These are phyloP conservation scores for Barnettozyma hawaiiensis DNA, from an alignment of 1,139 yeast genomes.

Conservation along the genomic window DNA sequence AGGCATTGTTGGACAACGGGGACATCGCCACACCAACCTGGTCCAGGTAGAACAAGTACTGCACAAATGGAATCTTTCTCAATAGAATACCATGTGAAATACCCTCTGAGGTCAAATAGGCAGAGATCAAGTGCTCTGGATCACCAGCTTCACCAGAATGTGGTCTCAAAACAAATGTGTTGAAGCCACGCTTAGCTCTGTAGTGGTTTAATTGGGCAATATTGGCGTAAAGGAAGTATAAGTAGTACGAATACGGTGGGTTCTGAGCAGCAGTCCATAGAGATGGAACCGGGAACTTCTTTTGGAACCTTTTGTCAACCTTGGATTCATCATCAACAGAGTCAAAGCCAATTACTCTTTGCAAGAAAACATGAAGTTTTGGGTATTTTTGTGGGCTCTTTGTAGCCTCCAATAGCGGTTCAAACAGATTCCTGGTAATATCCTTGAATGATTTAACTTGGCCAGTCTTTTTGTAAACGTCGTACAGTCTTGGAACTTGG, in stretches of 20 bases:
- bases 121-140: constrained; percentile 90
- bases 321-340: constrained; percentile 98
- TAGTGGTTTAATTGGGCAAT: constrained; percentile 79
- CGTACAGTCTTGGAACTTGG: constrained; percentile 91
- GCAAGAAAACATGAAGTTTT: constrained; percentile 78
- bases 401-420: constrained; percentile 91
- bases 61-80: constrained; percentile 91
- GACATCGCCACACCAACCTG: constrained; percentile 99
- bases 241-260: constrained; percentile 96
- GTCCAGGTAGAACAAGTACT: constrained; percentile 85
- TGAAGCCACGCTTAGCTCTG: constrained; percentile 67
- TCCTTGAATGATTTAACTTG: constrained; percentile 70
- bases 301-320: constrained; percentile 72
- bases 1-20: constrained; percentile 92
- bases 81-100: constrained; percentile 93
- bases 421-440: constrained; percentile 69
- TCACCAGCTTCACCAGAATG: constrained; percentile 99
- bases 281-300: constrained; percentile 76
- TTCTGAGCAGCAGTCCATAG: constrained; percentile 73
- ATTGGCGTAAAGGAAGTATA: constrained; percentile 84
- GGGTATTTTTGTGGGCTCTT: constrained; percentile 82
- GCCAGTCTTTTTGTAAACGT: constrained; percentile 75
- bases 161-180: constrained; percentile 89
- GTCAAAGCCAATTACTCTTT: constrained; percentile 95
- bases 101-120: constrained; percentile 84